phyloP scores from a whole-genome alignment of 495 filamentous ascomycete genomes.

The Copromyces sp. region DNA sequence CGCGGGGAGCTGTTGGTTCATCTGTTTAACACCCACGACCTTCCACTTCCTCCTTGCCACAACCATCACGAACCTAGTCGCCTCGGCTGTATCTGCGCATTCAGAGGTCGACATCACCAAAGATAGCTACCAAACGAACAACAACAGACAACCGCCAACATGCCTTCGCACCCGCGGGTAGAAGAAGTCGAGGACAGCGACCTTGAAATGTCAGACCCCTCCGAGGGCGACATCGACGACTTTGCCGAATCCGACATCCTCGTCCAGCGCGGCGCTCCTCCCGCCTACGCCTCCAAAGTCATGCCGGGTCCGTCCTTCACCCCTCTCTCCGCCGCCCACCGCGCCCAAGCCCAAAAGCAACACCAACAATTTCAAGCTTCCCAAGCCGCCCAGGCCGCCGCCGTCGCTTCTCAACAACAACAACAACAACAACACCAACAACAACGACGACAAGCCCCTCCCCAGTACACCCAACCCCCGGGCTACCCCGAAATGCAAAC shows the following conservation, averaged over 20 bases:
- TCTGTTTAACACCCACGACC: not conserved
- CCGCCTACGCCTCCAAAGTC: slow-evolving; percentile 2
- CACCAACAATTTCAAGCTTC: slow-evolving; percentile 2
- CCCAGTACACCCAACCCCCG: slow-evolving; percentile 11
- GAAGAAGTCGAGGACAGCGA: slow-evolving; percentile 84
- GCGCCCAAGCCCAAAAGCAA: not conserved
- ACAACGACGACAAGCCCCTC: slow-evolving; percentile 4
- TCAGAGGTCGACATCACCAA: not conserved
- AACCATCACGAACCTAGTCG: not conserved
- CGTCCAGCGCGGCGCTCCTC: slow-evolving; percentile 1
- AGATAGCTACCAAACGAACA: slow-evolving; percentile 2
- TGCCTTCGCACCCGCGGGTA: slow-evolving; percentile 71
- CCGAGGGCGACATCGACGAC: slow-evolving; percentile 54
- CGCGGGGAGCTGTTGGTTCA: not conserved
- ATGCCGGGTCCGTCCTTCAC: not conserved
- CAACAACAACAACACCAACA: slow-evolving; percentile 12
- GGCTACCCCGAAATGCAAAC: slow-evolving; percentile 26
- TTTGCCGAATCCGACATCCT: slow-evolving; percentile 42
- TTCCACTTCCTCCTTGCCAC: not conserved
- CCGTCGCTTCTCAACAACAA: slow-evolving; percentile 30
- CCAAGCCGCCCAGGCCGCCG: slow-evolving; percentile 22
- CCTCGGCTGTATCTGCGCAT: not conserved
- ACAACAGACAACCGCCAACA: slow-evolving; percentile 27
- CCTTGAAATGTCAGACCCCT: slow-evolving; percentile 64
- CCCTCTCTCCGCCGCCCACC: slow-evolving; percentile 9